Evolutionary conservation across 148 eudicot species (phyloP), one percentile per base, ranked within the genome.

Genomic region (Silene conica): DNA sequence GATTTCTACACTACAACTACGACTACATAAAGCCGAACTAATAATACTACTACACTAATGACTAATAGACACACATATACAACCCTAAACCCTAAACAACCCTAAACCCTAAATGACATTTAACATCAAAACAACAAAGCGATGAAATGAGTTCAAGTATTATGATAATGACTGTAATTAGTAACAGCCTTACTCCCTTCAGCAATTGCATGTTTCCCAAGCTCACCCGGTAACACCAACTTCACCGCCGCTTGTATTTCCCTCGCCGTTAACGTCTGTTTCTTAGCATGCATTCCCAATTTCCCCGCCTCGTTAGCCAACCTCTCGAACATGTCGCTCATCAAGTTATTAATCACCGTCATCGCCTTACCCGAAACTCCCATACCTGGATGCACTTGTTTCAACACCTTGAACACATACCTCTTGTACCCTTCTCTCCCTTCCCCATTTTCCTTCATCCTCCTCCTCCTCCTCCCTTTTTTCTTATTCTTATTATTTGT

Each of bases 331-430:
- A 91, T 91, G 34, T 93, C 98, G 1, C 16, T 21, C 91, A 93
- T 88, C 74, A 84, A 70, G 52, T 86, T 93, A 70, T 93, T 86
- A 1, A 93, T 58, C 5, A 93, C 79, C 38, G 83, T 83, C 97
- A 93, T 93, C 3, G 98, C 92, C 78, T 82, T 84, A 0, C 83
- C 78, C 19, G 97, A 88, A 0, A 91, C 83, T 0, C 87, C 92
- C 80, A 91, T 31, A 0, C 89, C 98, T 0, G 97, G 95, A 62
- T 93, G 98, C 8, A 93, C 98, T 58, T 93, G 92, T 67, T 91
- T 93, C 84, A 91, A 23, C 59, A 91, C 97, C 67, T 76, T 84
- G 25, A 23, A 86, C 38, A 89, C 80, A 56, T 93, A 93, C 34
- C 80, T 86, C 72, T 79, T 82, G 56, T 90, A 90, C 82, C 85